Percentiles rank a stretch among this genome's conserved stretches.
These are phyloP conservation scores for Alternaria angustiovoidea DNA, from an alignment of 2,329 filamentous ascomycete genomes.

Conservation along the genomic window DNA sequence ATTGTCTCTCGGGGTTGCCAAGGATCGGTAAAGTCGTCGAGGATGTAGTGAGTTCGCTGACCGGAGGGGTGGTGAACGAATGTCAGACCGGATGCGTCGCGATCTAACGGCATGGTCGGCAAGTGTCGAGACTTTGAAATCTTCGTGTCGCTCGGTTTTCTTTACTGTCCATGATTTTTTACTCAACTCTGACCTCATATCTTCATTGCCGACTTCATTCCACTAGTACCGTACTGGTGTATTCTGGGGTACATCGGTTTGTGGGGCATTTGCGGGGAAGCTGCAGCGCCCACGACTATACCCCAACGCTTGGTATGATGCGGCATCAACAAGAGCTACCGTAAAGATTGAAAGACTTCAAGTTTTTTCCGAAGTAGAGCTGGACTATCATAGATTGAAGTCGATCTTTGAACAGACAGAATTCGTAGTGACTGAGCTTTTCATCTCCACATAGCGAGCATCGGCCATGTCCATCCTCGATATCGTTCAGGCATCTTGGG, in stretches of 20 bases:
- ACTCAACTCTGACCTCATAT: neutral
- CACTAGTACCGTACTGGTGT: neutral
- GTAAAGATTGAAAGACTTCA: neutral
- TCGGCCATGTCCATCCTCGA: conserved; percentile 19
- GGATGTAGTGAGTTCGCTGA: conserved; percentile 44
- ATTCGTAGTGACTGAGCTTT: neutral
- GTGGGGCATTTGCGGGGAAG: conserved; percentile 18
- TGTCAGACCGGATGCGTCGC: conserved; percentile 32
- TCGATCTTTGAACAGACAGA: neutral
- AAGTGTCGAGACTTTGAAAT: neutral
- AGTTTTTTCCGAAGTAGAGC: too few species aligned
- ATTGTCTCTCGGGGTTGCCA: conserved; percentile 47
- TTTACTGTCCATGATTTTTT: neutral
- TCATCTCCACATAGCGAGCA: neutral
- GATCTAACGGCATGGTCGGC: conserved; percentile 30
- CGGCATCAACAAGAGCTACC: neutral
- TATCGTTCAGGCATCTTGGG: conserved; percentile 3
- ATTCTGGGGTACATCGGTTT: conserved; percentile 3
- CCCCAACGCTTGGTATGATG: conserved; percentile 2
- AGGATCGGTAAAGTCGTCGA: conserved; percentile 38
- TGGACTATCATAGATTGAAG: too few species aligned
- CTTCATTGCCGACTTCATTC: neutral
- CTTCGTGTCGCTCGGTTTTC: neutral
- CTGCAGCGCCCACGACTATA: neutral
- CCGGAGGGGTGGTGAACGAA: conserved; percentile 41